Conservation (phyloP, 306 rosid genomes). For the Prunus mongolica region DNA sequence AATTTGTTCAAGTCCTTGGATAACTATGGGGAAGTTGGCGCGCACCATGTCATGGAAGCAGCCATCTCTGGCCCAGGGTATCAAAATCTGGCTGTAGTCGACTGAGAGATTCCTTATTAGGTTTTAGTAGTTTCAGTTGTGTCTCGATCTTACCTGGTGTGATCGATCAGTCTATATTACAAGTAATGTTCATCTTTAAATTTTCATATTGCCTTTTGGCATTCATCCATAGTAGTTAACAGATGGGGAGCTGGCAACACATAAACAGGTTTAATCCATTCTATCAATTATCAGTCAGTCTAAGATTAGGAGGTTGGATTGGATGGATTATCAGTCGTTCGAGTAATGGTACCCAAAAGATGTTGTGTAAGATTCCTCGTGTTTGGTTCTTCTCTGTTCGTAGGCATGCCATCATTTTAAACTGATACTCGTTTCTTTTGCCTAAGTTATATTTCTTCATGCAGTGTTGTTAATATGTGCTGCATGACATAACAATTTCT, state of each 20-base stretch:
- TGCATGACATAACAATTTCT: neutral
- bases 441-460: neutral
- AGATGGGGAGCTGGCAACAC: no score
- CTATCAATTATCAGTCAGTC: no score
- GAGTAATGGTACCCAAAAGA: constrained; percentile 79
- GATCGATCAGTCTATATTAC: no score
- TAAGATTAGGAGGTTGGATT: constrained; percentile 22
- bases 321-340: constrained; percentile 40
- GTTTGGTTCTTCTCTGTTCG: constrained; percentile 95
- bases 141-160: no score
- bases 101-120: constrained; percentile 3
- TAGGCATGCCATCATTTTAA: constrained; percentile 42
- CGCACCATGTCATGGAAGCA: neutral
- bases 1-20: constrained; percentile 46
- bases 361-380: constrained; percentile 77
- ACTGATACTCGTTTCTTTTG: constrained; percentile 2
- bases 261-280: neutral
- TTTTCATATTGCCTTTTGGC: no score
- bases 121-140: no score
- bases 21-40: constrained; percentile 31
- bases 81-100: constrained; percentile 32
- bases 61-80: constrained; percentile 47
- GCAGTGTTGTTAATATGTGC: neutral
- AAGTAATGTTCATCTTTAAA: no score
- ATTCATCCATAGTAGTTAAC: no score